Percentiles rank a stretch among this genome's conserved stretches.
phyloP scores from a whole-genome alignment of 2,329 filamentous ascomycete genomes.

The Alternaria sp. region DNA sequence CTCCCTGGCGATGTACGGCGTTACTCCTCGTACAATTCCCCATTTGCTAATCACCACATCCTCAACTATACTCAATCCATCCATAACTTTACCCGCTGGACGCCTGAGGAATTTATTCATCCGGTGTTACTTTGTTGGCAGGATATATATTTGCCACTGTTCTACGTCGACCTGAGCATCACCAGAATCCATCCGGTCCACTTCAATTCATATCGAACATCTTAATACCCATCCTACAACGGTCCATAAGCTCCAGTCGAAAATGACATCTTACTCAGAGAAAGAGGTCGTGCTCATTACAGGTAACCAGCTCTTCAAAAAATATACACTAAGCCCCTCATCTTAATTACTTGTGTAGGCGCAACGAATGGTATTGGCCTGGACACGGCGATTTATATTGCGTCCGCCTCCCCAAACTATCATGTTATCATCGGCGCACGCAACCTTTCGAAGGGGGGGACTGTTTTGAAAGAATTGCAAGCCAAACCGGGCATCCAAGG shows the following conservation, averaged over 20 bases:
- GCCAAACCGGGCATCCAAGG: constrained; percentile 37
- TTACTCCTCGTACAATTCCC: neutral
- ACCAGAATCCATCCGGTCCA: neutral
- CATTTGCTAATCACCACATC: neutral
- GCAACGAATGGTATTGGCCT: constrained; percentile 50
- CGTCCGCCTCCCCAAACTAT: constrained; percentile 37
- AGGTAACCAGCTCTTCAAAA: constrained; percentile 13
- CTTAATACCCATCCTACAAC: neutral
- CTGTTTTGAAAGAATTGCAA: constrained; percentile 41
- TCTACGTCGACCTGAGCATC: neutral
- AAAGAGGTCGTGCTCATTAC: constrained; percentile 44
- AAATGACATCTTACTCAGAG: constrained; percentile 18
- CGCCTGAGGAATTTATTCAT: neutral
- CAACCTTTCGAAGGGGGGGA: constrained; percentile 42
- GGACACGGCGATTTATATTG: constrained; percentile 44
- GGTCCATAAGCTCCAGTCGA: neutral
- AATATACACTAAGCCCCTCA: neutral
- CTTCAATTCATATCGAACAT: neutral
- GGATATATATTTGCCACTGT: neutral
- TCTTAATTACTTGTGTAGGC: constrained; percentile 28
- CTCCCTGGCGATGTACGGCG: neutral
- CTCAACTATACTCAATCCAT: neutral
- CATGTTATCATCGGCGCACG: constrained; percentile 52
- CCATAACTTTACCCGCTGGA: neutral
- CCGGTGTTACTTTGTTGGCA: neutral